Evolutionary conservation across 2,329 filamentous ascomycete genomes (phyloP).

Genomic region (Pseudocercospora crystallina): DNA sequence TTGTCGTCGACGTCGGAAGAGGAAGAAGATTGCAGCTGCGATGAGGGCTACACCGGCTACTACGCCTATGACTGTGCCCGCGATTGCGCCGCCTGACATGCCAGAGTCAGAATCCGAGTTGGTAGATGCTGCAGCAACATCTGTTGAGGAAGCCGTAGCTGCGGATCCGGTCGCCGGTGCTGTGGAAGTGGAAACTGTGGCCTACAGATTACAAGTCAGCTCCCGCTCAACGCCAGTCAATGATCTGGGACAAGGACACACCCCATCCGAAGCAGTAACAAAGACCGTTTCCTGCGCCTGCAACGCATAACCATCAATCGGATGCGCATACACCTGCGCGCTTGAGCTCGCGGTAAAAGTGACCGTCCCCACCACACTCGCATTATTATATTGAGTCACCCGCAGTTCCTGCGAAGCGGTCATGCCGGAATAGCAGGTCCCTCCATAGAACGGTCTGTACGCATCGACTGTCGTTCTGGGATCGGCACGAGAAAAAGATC

Average conservation of each 20-base stretch:
- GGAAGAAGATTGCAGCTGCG: conserved; percentile 6
- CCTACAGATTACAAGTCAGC: background rate
- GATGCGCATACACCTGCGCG: conserved; percentile 15
- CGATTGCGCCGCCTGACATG: conserved; percentile 8
- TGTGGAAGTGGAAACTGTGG: background rate
- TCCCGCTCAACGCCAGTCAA: background rate
- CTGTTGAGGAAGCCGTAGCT: background rate
- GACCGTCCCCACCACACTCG: conserved; percentile 10
- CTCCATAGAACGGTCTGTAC: conserved; percentile 16
- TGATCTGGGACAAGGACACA: background rate
- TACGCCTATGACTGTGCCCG: conserved; percentile 9
- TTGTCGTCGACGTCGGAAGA: conserved; percentile 1
- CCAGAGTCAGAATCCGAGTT: background rate
- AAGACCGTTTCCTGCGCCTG: conserved; percentile 10
- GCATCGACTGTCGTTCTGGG: conserved; percentile 15
- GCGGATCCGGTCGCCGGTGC: background rate
- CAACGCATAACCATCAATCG: conserved; percentile 18
- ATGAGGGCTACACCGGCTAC: conserved; percentile 6
- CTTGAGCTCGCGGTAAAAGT: conserved; percentile 6
- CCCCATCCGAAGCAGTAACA: background rate
- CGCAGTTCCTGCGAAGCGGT: conserved; percentile 1
- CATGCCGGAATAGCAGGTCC: conserved; percentile 18
- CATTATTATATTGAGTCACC: conserved; percentile 17
- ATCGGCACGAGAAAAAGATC: conserved; percentile 5
- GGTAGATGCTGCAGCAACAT: background rate